phyloP scores from a whole-genome alignment of 73 alveolate species.

The Paramecium sexaurelia region DNA sequence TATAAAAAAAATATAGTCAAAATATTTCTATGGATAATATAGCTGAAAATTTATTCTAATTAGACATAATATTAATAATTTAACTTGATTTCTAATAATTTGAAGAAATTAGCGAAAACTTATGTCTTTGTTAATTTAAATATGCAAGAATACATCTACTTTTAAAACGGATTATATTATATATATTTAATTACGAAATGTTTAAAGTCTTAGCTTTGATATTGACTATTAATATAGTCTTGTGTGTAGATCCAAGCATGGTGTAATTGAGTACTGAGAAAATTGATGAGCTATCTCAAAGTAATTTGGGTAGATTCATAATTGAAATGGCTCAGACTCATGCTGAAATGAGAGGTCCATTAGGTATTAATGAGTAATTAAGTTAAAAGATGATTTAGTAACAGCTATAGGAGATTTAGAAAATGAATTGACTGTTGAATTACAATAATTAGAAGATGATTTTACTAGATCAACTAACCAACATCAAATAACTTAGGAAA shows the following conservation, averaged over 20 bases:
- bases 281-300: slow-evolving; percentile 12
- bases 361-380: neutral
- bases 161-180: neutral
- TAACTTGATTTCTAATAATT: too few species aligned
- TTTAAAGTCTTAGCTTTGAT: neutral
- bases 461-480: slow-evolving; percentile 27
- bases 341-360: slow-evolving; percentile 54
- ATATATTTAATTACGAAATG: neutral
- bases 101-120: too few species aligned
- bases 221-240: neutral
- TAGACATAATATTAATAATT: too few species aligned
- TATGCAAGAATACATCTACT: neutral
- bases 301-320: slow-evolving; percentile 34
- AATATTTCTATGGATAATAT: too few species aligned
- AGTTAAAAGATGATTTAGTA: slow-evolving; percentile 14
- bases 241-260: neutral
- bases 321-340: slow-evolving; percentile 44
- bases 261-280: slow-evolving; percentile 18
- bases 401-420: slow-evolving; percentile 14
- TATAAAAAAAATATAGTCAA: too few species aligned
- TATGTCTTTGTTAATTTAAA: too few species aligned
- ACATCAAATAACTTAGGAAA: slow-evolving; percentile 9
- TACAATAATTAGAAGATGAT: slow-evolving; percentile 31
- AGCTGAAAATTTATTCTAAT: too few species aligned
- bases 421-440: neutral